Evolutionary conservation across 2,329 filamentous ascomycete genomes (phyloP).

Genomic region (Aureobasidium melanogenum): DNA sequence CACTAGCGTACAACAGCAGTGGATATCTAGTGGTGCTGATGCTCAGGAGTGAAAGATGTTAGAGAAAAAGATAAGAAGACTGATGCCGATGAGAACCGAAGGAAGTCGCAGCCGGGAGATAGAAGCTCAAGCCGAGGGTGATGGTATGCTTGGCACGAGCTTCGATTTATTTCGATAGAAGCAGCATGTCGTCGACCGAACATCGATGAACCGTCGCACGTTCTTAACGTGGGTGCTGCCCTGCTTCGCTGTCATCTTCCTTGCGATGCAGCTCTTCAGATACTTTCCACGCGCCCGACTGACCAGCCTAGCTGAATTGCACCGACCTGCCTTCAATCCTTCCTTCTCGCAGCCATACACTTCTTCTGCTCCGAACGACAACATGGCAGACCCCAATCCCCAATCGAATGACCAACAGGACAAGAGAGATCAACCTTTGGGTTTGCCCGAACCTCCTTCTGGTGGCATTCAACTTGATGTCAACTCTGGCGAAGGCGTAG

Average conservation of each 20-base stretch:
- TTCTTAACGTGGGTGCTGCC: conserved; percentile 7
- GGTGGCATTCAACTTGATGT: conserved; percentile 28
- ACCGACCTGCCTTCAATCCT: background rate
- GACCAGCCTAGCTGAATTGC: background rate
- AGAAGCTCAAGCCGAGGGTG: background rate
- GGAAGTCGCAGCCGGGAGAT: background rate
- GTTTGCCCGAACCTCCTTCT: conserved; percentile 17
- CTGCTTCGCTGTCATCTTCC: background rate
- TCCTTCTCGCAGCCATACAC: background rate
- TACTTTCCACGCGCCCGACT: conserved; percentile 1
- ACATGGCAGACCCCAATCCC: background rate
- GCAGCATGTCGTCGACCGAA: background rate
- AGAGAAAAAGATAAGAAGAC: background rate
- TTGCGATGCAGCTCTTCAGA: conserved; percentile 10
- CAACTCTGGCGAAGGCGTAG: conserved; percentile 34
- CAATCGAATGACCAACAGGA: background rate
- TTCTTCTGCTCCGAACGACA: background rate
- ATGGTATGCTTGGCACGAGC: conserved; percentile 2
- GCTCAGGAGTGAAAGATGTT: background rate
- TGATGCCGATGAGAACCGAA: background rate
- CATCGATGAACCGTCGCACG: conserved; percentile 6
- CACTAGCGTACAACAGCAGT: no score
- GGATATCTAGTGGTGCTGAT: background rate
- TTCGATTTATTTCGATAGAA: background rate
- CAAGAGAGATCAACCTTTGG: conserved; percentile 10